phyloP scores from a whole-genome alignment of 2,329 filamentous ascomycete genomes.

The Myotisia sp. region DNA sequence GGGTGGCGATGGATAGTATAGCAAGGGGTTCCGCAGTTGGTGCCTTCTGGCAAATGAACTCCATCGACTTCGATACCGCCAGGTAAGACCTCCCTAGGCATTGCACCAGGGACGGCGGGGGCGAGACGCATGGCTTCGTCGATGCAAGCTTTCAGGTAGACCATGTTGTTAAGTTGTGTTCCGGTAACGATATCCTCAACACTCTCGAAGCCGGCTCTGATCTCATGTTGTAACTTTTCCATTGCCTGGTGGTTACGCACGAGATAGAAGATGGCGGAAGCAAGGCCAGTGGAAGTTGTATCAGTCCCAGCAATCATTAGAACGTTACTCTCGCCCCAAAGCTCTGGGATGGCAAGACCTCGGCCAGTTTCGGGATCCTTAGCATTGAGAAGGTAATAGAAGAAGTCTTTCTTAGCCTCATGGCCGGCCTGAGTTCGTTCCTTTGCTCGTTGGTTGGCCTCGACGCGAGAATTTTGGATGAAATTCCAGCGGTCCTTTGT shows the following conservation, averaged over 20 bases:
- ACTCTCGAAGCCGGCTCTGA: constrained; percentile 22
- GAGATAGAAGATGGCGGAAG: constrained; percentile 30
- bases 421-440: constrained; percentile 17
- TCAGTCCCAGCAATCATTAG: constrained; percentile 37
- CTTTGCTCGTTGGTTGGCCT: constrained; percentile 29
- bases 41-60: constrained; percentile 19
- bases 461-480: constrained; percentile 17
- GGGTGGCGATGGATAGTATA: constrained; percentile 24
- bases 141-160: constrained; percentile 32
- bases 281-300: constrained; percentile 27
- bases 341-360: constrained; percentile 31
- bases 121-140: constrained; percentile 25
- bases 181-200: constrained; percentile 25
- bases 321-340: constrained; percentile 37
- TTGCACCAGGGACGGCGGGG: constrained; percentile 17
- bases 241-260: constrained; percentile 19
- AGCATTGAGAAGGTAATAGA: constrained; percentile 35
- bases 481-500: constrained; percentile 13
- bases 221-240: constrained; percentile 19
- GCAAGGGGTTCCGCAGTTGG: constrained; percentile 19
- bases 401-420: constrained; percentile 33
- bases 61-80: constrained; percentile 22
- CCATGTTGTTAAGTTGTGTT: constrained; percentile 20
- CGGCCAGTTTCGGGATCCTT: constrained; percentile 34
- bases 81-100: constrained; percentile 20